Conservation (phyloP, 306 rosid genomes). For the Rubus parviflorus region DNA sequence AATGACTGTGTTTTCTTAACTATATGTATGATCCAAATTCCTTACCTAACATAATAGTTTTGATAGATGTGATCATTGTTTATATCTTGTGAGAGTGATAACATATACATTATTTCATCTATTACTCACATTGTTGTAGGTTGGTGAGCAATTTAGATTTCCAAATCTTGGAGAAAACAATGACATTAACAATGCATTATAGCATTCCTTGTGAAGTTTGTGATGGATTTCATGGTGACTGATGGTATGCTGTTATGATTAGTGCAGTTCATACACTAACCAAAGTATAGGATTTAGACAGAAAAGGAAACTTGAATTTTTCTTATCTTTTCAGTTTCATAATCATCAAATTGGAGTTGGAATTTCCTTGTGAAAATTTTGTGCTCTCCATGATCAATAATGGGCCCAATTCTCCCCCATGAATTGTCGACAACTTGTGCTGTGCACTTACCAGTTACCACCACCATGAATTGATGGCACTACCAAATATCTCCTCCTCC, state of each 20-base stretch:
- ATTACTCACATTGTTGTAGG: no score
- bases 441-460: conserved; percentile 37
- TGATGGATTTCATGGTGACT: background rate
- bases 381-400: conserved; percentile 39
- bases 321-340: background rate
- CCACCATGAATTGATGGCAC: conserved; percentile 39
- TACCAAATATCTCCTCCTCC: conserved; percentile 31
- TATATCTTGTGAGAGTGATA: background rate
- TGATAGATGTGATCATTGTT: background rate
- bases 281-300: background rate
- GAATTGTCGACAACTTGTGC: conserved; percentile 52
- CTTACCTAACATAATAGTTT: no score
- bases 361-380: conserved; percentile 29
- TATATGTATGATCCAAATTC: no score
- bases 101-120: background rate
- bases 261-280: conserved; percentile 8
- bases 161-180: background rate
- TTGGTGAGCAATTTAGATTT: background rate
- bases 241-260: background rate
- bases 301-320: conserved; percentile 4
- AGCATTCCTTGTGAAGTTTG: background rate
- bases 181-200: background rate
- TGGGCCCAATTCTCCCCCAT: conserved; percentile 51
- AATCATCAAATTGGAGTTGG: conserved; percentile 28
- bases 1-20: no score